Percentiles rank a stretch among this genome's conserved stretches.
These are phyloP conservation scores for Phytophthora pseudosyringae DNA, from an alignment of 352 stramenopile species.

Conservation along the genomic window DNA sequence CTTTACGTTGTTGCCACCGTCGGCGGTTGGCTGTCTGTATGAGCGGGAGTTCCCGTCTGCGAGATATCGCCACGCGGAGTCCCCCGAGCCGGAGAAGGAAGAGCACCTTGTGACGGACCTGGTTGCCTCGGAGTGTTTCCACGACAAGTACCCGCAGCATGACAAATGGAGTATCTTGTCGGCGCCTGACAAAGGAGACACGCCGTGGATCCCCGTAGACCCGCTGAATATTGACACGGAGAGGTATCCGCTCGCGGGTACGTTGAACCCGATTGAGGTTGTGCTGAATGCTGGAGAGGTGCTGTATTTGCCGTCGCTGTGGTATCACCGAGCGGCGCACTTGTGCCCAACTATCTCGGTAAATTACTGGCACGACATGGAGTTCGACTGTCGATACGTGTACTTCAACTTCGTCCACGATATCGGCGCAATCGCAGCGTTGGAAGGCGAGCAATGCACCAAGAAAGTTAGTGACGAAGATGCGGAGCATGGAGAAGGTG, in stretches of 20 bases:
- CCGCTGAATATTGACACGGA: slow-evolving; percentile 64
- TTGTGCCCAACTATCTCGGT: slow-evolving; percentile 79
- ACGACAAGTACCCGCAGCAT: slow-evolving; percentile 56
- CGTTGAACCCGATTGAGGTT: slow-evolving; percentile 68
- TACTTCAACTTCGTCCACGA: slow-evolving; percentile 88
- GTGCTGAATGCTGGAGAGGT: slow-evolving; percentile 74
- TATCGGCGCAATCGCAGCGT: slow-evolving; percentile 37
- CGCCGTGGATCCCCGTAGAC: slow-evolving; percentile 85
- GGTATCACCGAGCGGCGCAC: slow-evolving; percentile 86
- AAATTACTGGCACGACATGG: slow-evolving; percentile 93
- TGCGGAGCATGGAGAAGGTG: not conserved
- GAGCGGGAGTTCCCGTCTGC: slow-evolving; percentile 74
- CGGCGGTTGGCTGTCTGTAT: slow-evolving; percentile 90
- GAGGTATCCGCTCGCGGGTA: slow-evolving; percentile 58
- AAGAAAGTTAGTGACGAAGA: slow-evolving; percentile 4
- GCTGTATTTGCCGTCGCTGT: slow-evolving; percentile 82
- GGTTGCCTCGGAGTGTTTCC: slow-evolving; percentile 51
- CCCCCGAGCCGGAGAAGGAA: slow-evolving; percentile 9
- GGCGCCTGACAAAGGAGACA: slow-evolving; percentile 54
- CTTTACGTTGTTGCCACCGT: slow-evolving; percentile 92
- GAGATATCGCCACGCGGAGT: slow-evolving; percentile 58
- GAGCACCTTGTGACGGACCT: slow-evolving; percentile 34
- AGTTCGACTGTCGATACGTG: slow-evolving; percentile 87
- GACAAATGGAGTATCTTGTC: slow-evolving; percentile 56
- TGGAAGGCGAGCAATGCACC: slow-evolving; percentile 15